Conservation (phyloP, 169 alveolate species). For the Babesia sp. region DNA sequence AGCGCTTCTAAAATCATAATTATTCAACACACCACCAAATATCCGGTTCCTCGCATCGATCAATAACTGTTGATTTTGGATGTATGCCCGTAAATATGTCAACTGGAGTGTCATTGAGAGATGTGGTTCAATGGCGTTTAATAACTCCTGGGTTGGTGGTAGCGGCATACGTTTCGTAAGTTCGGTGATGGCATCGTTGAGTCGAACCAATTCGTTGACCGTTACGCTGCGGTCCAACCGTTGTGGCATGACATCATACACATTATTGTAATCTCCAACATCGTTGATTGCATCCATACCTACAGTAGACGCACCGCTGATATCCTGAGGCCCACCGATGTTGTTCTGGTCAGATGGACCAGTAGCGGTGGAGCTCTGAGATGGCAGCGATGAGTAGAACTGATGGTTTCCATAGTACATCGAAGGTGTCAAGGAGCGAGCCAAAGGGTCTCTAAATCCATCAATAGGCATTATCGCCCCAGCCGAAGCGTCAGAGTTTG, state of each 20-base stretch:
- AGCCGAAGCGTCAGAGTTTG: background rate
- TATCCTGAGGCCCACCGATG: background rate
- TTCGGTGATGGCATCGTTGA: conserved; percentile 57
- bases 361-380: background rate
- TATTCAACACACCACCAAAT: background rate
- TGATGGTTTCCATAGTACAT: background rate
- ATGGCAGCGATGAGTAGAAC: background rate
- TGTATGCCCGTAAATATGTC: conserved; percentile 58
- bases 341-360: background rate
- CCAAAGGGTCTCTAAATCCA: background rate
- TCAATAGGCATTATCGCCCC: conserved; percentile 13
- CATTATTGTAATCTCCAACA: background rate
- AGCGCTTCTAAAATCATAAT: conserved; percentile 20
- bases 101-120: conserved; percentile 59
- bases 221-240: background rate
- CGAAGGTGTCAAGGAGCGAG: background rate
- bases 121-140: conserved; percentile 44
- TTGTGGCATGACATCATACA: background rate
- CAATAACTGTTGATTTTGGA: conserved; percentile 63
- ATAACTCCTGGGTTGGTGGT: conserved; percentile 57
- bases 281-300: background rate
- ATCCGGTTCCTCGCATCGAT: conserved; percentile 36
- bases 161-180: conserved; percentile 48
- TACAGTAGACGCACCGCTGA: background rate
- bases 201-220: conserved; percentile 19